These are phyloP conservation scores for Narthecium ossifragum DNA, from an alignment of 106 monocot genomes.

Conservation along the genomic window DNA sequence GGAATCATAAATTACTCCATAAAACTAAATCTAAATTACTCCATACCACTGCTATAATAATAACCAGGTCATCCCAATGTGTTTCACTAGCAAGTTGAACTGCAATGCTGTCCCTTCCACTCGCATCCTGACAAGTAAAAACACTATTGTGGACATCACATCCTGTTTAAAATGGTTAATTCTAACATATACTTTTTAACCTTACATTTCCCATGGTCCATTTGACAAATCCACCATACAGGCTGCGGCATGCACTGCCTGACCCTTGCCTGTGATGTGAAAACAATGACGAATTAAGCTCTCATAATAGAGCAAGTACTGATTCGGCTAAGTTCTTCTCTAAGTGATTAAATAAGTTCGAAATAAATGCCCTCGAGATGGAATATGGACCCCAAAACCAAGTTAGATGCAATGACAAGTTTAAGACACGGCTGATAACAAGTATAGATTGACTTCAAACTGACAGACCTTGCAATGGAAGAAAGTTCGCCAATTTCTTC, in stretches of 20 bases:
- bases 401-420: not conserved
- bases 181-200: not conserved
- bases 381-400: not conserved
- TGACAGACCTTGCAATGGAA: slow-evolving; percentile 95
- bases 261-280: slow-evolving; percentile 80
- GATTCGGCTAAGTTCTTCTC: too few species aligned
- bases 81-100: slow-evolving; percentile 73
- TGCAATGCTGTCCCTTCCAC: slow-evolving; percentile 84
- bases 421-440: not conserved
- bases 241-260: slow-evolving; percentile 94
- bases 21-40: too few species aligned
- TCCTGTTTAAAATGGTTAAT: not conserved
- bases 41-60: slow-evolving; percentile 94
- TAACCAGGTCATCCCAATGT: slow-evolving; percentile 85
- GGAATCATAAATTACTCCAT: too few species aligned
- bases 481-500: slow-evolving; percentile 68
- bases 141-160: not conserved
- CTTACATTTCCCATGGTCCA: slow-evolving; percentile 95
- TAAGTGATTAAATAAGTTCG: not conserved
- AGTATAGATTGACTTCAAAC: too few species aligned
- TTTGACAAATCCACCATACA: slow-evolving; percentile 97
- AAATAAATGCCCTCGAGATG: not conserved
- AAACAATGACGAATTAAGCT: too few species aligned
- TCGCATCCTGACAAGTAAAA: slow-evolving; percentile 50
- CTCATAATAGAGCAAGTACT: too few species aligned